Evolutionary conservation across 2,329 filamentous ascomycete species (phyloP), one percentile per base, ranked within the genome.

Genomic region (Fusarium clavum): DNA sequence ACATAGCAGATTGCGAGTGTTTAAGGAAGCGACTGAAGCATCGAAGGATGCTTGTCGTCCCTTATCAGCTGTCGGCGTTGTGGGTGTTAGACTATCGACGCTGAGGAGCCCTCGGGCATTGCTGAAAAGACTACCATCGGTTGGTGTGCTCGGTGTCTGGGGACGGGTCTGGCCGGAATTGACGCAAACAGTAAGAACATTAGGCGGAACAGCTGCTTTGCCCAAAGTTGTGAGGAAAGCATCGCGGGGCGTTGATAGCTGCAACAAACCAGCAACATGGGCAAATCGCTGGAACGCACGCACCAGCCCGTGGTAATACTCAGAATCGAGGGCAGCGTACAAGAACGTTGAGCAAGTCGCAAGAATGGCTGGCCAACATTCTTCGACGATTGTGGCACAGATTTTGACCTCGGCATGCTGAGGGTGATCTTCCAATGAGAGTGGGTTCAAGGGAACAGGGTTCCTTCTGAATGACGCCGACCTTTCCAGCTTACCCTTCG

Each of bases 331-430:
- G 0, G 95, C 90, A 30, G 96, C 93, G 77, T 97, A 97, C 20
- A 99, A 83, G 77, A 98, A 99, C 0, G 95, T 98, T 0, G 96
- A 99, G 74, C 94, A 98, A 3, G 94, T 96, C 2, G 96, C 95
- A 51, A 99, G 87, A 41, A 98, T 91, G 14, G 96, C 96, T 48
- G 96, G 96, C 96, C 96, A 99, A 78, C 95, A 98, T 71, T 93
- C 88, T 6, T 97, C 93, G 25, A 99, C 92, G 57, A 99, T 91
- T 12, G 87, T 87, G 14, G 94, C 93, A 73, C 93, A 95, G 3
- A 90, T 89, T 75, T 90, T 88, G 60, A 98, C 89, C 52, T 94
- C 91, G 2, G 84, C 78, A 55, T 90, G 86, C 11, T 94, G 84
- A 1, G 92, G 87, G 75, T 97, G 93, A 41, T 92, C 89, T 65